phyloP scores from a whole-genome alignment of 176 grass and related monocot genomes.

The Oryza glumipatula region DNA sequence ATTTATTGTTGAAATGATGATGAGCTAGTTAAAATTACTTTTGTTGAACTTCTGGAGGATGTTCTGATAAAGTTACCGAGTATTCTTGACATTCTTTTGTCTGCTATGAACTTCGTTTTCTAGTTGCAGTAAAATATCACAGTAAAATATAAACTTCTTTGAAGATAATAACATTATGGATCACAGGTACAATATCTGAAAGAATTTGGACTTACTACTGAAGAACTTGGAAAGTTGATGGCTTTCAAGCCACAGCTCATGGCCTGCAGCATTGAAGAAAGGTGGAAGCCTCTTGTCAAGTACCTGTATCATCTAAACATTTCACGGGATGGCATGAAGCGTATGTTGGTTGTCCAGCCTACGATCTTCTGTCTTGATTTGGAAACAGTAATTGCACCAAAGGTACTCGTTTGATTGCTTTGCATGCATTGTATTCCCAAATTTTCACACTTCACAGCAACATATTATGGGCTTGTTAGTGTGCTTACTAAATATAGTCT shows the following conservation, averaged over 20 bases:
- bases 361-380: conserved; percentile 95
- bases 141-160: background rate
- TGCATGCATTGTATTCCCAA: conserved; percentile 1
- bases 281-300: conserved; percentile 88
- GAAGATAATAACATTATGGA: conserved; percentile 13
- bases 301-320: conserved; percentile 89
- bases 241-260: conserved; percentile 95
- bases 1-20: background rate
- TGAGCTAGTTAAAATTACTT: background rate
- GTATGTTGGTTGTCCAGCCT: conserved; percentile 82
- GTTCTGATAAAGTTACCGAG: background rate
- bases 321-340: conserved; percentile 82
- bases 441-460: background rate
- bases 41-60: background rate
- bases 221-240: conserved; percentile 72
- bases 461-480: background rate
- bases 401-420: conserved; percentile 52
- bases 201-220: conserved; percentile 71
- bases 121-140: conserved; percentile 7
- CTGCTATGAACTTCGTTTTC: background rate
- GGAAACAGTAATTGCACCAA: conserved; percentile 86
- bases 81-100: background rate
- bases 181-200: conserved; percentile 81
- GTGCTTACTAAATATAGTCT: background rate
- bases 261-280: conserved; percentile 93